Conservation (phyloP, 176 grass and related monocot genomes). For the Saccharum spontaneum region DNA sequence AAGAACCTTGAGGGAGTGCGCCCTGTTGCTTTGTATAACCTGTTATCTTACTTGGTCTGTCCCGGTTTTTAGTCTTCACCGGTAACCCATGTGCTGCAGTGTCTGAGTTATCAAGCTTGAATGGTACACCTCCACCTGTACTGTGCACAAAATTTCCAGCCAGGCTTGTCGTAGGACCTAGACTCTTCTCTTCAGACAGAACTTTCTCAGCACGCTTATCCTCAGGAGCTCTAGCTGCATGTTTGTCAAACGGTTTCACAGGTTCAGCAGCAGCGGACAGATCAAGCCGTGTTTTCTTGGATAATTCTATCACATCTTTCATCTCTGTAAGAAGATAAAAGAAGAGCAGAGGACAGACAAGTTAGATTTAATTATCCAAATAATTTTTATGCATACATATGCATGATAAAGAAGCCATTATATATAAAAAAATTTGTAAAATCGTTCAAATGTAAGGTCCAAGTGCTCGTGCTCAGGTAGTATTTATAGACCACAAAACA, state of each 20-base stretch:
- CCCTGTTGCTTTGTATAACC: conserved; percentile 43
- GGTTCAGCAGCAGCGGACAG: conserved; percentile 33
- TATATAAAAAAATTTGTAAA: neutral
- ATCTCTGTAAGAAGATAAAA: conserved; percentile 53
- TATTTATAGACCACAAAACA: neutral
- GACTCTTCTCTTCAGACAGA: conserved; percentile 19
- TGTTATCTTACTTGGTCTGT: conserved; percentile 19
- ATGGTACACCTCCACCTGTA: conserved; percentile 17
- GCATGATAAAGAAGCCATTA: neutral
- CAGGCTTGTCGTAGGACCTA: conserved; percentile 23
- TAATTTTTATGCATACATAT: neutral
- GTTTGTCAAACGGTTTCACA: conserved; percentile 30
- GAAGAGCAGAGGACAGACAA: neutral
- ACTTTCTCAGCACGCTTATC: conserved; percentile 10
- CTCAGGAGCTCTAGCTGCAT: conserved; percentile 8
- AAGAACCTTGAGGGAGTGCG: conserved; percentile 51
- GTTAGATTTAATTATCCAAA: conserved; percentile 1
- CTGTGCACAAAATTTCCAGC: conserved; percentile 19
- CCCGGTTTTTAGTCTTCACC: neutral
- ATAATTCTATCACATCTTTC: conserved; percentile 55
- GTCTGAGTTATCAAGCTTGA: conserved; percentile 28
- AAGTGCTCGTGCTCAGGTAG: neutral
- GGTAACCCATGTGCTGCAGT: conserved; percentile 14
- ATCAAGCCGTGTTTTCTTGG: conserved; percentile 48
- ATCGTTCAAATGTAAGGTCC: neutral